Evolutionary conservation across 805 yeast species (phyloP).

Genomic region (Lachancea mirantina): DNA sequence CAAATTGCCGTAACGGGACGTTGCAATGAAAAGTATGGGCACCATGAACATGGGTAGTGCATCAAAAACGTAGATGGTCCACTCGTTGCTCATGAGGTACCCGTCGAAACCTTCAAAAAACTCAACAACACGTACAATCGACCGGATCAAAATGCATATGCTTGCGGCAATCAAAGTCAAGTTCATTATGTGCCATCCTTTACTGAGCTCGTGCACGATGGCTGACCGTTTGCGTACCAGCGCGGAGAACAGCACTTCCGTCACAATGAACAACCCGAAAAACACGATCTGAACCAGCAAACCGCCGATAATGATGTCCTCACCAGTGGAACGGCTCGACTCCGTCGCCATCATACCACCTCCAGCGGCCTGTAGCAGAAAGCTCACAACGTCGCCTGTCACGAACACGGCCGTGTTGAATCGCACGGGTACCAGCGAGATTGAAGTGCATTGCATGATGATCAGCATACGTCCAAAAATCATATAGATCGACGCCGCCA

Average conservation of each 20-base stretch:
- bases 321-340: conserved; percentile 11
- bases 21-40: conserved; percentile 7
- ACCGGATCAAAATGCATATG: conserved; percentile 21
- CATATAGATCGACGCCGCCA: conserved; percentile 29
- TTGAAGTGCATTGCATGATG: conserved; percentile 7
- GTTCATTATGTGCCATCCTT: conserved; percentile 10
- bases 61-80: conserved; percentile 22
- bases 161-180: conserved; percentile 7
- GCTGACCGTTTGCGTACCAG: conserved; percentile 5
- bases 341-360: conserved; percentile 21
- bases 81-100: conserved; percentile 18
- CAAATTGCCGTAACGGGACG: conserved; percentile 10
- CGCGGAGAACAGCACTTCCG: conserved; percentile 10
- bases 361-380: conserved; percentile 26
- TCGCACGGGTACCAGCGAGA: conserved; percentile 10
- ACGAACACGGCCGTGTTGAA: conserved; percentile 24
- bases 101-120: conserved; percentile 24
- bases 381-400: conserved; percentile 24
- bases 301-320: conserved; percentile 23
- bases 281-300: conserved; percentile 24
- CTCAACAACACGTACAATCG: conserved; percentile 25
- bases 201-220: background rate
- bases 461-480: conserved; percentile 18
- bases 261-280: conserved; percentile 22
- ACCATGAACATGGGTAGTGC: conserved; percentile 20